phyloP scores from a whole-genome alignment of 1,139 yeast species.

The Suhomyces yuchorum region DNA sequence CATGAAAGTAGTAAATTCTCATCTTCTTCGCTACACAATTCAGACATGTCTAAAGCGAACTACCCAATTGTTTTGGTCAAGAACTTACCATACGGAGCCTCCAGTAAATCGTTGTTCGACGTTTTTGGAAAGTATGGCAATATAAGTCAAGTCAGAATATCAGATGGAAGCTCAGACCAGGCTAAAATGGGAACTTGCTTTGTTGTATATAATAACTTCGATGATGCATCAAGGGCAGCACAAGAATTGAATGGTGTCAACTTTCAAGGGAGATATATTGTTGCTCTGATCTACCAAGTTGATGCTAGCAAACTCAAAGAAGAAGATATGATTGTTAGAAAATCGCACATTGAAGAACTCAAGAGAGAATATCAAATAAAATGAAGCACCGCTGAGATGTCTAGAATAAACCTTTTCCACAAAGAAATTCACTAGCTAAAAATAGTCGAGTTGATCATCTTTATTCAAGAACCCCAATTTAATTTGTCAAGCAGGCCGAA shows the following conservation, averaged over 20 bases:
- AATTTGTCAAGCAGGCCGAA: no score
- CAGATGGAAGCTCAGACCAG: conserved; percentile 29
- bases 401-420: no score
- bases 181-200: conserved; percentile 51
- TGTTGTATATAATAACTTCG: conserved; percentile 54
- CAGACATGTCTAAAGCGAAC: conserved; percentile 22
- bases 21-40: not conserved
- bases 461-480: no score
- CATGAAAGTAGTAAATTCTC: not conserved
- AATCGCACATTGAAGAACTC: conserved; percentile 23
- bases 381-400: no score
- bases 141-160: conserved; percentile 56
- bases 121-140: conserved; percentile 61
- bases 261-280: conserved; percentile 60
- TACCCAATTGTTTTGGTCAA: conserved; percentile 59
- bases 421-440: no score
- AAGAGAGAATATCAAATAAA: conserved; percentile 15
- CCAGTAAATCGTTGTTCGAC: conserved; percentile 51
- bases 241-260: conserved; percentile 62
- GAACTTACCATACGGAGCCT: conserved; percentile 58
- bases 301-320: conserved; percentile 33
- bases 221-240: conserved; percentile 52
- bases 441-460: no score
- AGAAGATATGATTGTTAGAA: conserved; percentile 26
- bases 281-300: conserved; percentile 49